Conservation (phyloP, 2,329 filamentous ascomycete species). For the Aspergillus sp. region DNA sequence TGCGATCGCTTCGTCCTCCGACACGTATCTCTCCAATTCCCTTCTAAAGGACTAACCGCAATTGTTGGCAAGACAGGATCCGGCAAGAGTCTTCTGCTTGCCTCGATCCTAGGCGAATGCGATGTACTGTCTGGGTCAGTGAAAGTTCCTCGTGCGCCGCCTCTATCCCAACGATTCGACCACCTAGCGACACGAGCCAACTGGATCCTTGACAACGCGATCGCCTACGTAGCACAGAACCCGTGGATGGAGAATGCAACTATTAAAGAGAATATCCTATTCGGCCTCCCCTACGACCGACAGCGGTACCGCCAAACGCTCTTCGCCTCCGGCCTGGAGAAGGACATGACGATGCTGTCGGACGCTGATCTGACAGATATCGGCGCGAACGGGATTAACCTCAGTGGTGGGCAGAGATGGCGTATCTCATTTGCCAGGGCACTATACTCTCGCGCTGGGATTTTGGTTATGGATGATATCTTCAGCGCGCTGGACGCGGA, state of each 20-base stretch:
- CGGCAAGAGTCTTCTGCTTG: constrained; percentile 72
- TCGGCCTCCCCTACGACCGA: constrained; percentile 69
- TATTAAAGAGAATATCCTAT: constrained; percentile 75
- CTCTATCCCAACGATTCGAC: constrained; percentile 61
- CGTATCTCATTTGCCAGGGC: constrained; percentile 76
- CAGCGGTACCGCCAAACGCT: constrained; percentile 71
- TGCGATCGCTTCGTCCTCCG: constrained; percentile 58
- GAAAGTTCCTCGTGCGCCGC: constrained; percentile 49
- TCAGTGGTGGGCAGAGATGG: constrained; percentile 83
- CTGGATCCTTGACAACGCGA: constrained; percentile 69
- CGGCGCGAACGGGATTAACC: constrained; percentile 79
- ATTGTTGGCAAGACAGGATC: constrained; percentile 75
- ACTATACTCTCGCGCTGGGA: constrained; percentile 74
- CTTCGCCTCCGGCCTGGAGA: constrained; percentile 69
- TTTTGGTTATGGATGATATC: constrained; percentile 78
- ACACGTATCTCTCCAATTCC: constrained; percentile 67
- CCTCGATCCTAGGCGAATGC: constrained; percentile 71
- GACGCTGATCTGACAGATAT: constrained; percentile 81
- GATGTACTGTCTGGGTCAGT: constrained; percentile 66
- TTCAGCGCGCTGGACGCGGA: constrained; percentile 80
- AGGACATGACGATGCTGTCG: constrained; percentile 72
- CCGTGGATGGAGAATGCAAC: constrained; percentile 85
- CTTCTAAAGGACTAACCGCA: constrained; percentile 68
- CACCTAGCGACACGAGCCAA: constrained; percentile 59
- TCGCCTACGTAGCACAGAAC: constrained; percentile 76